Base-by-base conservation (phyloP, 2,329 filamentous ascomycete genomes). In the Hyphodiscus sp. region DNA sequence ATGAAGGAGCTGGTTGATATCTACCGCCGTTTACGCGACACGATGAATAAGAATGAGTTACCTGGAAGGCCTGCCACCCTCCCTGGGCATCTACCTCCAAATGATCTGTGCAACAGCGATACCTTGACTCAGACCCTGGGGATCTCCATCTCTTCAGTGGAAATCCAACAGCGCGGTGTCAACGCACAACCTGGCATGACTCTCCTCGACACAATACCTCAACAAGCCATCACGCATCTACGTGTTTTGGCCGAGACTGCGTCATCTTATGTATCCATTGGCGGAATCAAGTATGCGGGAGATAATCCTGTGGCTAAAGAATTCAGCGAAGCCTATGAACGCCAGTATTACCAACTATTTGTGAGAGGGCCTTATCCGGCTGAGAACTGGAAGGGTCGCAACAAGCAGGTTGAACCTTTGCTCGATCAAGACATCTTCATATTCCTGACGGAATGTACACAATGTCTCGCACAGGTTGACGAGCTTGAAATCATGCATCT, bases 81-180 rank as follows among this genome's bases (percentile, higher is more conserved):
- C 43, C 54, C 7, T 46, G 44, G 18, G 20, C 42, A 20, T 41
- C 2, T n/a, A 51, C 11, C 64, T 41, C 63, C 65, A 16, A 73
- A 76, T 48, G 74, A 81, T 52, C 67, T 85, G 5, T 72, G 71
- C 52, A 71, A 69, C 20, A 80, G 78, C 53, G 83, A 87, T 62
- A 78, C 79, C 1, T 70, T 91, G 11, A 79, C 83, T 15, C 77
- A 78, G 54, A 76, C 83, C 1, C 82, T 96, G 15, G 92, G 89
- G 1, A 90, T 85, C 67, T 92, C 91, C 0, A 91, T 99, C 54
- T 86, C 91, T 9, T 85, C 91, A 0, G 84, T 89, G 3, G 94
- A 99, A 71, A 96, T 97, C 60, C 86, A 91, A 58, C 91, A 96
- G 68, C 86, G 94, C 62, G 94, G 94, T 7, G 76, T 90, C 2